Base-by-base conservation (phyloP, 805 yeast genomes). In the Ogataea sp. region DNA sequence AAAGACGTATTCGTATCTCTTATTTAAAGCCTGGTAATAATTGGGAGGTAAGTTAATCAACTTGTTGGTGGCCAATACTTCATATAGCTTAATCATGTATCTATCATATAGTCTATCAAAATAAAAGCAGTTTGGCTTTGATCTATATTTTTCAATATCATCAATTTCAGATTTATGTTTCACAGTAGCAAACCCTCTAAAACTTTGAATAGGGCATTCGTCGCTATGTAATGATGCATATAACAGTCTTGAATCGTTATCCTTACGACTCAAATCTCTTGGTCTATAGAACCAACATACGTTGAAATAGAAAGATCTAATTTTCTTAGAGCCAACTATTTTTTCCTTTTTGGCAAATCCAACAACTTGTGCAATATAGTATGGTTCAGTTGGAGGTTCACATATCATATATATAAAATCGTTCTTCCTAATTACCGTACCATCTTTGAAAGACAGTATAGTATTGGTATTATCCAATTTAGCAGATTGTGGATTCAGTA, bases 311-410 rank as follows among this genome's bases (percentile, higher is more conserved):
- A 55, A 67, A 82, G 37, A 69, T 68, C 23, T 68, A 69, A 2
- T 83, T 80, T 69, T 68, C 40, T 67, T 71, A 29, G 61, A 48
- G 2, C 48, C 49, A 13, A 17, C 21, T 14, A 15, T 18, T 39
- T 56, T 59, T 39, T 64, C 68, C 47, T 65, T 70, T 37, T 58
- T 58, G 3, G 67, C 68, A 48, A 88, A 86, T 14, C 89, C 93
- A 68, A 85, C 73, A 30, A 90, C 70, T 32, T 90, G 68, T 1
- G 94, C 97, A 33, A 93, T 73, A 51, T 87, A 85, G 64, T 83
- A 93, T 0, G 97, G 97, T 51, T 87, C 96, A 2, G 95, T 93
- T 0, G 96, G 87, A 1, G 96, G 96, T 57, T 87, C 96, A 45
- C 93, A 78, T 11, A 89, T 71, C 78, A 89, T 78, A 55, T 83